Percentiles rank a stretch among this genome's conserved stretches.
These are phyloP conservation scores for Blastomyces parvus DNA, from an alignment of 2,329 filamentous ascomycete genomes.

Conservation along the genomic window DNA sequence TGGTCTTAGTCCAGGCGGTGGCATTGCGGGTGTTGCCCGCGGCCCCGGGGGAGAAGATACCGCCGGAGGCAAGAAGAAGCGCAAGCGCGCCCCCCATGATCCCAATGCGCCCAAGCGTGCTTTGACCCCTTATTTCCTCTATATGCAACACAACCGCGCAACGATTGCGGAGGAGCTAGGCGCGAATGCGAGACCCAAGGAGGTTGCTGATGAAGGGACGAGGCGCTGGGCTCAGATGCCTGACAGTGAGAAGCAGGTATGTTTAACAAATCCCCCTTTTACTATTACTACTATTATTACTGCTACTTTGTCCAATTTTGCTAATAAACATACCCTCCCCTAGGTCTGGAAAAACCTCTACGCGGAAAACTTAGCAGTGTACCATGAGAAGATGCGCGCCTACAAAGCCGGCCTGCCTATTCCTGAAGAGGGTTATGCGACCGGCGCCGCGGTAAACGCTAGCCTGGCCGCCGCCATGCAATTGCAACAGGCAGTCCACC, in stretches of 20 bases:
- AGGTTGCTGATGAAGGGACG: constrained; percentile 79
- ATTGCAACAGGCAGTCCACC: constrained; percentile 34
- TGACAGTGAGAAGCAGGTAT: constrained; percentile 59
- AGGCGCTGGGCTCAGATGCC: constrained; percentile 74
- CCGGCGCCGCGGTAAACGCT: constrained; percentile 28
- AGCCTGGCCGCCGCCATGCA: constrained; percentile 25
- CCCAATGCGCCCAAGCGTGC: constrained; percentile 93
- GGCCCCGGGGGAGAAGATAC: constrained; percentile 15
- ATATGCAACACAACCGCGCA: constrained; percentile 76
- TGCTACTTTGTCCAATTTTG: not conserved
- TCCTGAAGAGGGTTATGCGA: constrained; percentile 35
- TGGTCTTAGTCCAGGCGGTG: constrained; percentile 26
- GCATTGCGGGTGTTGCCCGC: not conserved
- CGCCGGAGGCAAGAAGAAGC: constrained; percentile 66
- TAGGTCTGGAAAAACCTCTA: constrained; percentile 51
- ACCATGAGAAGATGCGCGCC: constrained; percentile 45
- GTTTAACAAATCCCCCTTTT: not conserved
- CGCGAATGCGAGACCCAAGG: constrained; percentile 66
- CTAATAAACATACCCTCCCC: not conserved
- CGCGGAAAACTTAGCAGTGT: constrained; percentile 46
- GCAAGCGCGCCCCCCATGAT: constrained; percentile 77
- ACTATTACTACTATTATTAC: not conserved
- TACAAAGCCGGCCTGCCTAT: constrained; percentile 47
- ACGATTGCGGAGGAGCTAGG: constrained; percentile 74
- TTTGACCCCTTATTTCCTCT: constrained; percentile 89